A percentile compares a stretch with the other conserved stretches of the same genome.
Conservation (phyloP, 768 basidiomycete genomes). For the Suillus spraguei region DNA sequence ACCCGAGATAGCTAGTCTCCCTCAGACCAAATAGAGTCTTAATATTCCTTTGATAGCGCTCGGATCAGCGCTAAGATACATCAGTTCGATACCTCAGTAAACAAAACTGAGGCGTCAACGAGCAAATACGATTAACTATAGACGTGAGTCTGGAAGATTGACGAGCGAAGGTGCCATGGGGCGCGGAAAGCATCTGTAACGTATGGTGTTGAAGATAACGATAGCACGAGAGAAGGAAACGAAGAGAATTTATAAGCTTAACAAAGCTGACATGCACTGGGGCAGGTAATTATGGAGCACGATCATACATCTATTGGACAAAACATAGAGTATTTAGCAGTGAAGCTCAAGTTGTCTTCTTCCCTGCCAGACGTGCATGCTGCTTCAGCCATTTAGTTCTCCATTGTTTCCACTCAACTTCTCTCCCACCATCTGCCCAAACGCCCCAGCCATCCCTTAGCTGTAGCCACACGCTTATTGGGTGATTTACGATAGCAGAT, state of each 20-base stretch:
- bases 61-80: too few species aligned
- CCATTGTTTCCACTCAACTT: slow-evolving; percentile 73
- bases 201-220: too few species aligned
- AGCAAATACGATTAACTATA: too few species aligned
- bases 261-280: neutral
- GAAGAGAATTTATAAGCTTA: too few species aligned
- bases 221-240: too few species aligned
- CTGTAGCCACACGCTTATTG: slow-evolving; percentile 63
- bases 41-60: neutral
- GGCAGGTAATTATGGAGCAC: neutral
- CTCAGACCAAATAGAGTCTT: neutral
- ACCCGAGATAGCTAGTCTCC: neutral
- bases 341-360: slow-evolving; percentile 14
- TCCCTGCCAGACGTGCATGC: slow-evolving; percentile 21
- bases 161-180: too few species aligned
- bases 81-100: too few species aligned
- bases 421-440: slow-evolving; percentile 79
- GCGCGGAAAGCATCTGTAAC: too few species aligned
- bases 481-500: slow-evolving; percentile 52
- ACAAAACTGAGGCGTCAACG: too few species aligned
- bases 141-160: too few species aligned
- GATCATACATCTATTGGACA: neutral
- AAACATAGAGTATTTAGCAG: neutral
- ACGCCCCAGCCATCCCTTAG: slow-evolving; percentile 83
- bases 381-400: slow-evolving; percentile 54